Base-by-base conservation (phyloP, 192 early-diverging fungal species). In the Coemansia sp. region DNA sequence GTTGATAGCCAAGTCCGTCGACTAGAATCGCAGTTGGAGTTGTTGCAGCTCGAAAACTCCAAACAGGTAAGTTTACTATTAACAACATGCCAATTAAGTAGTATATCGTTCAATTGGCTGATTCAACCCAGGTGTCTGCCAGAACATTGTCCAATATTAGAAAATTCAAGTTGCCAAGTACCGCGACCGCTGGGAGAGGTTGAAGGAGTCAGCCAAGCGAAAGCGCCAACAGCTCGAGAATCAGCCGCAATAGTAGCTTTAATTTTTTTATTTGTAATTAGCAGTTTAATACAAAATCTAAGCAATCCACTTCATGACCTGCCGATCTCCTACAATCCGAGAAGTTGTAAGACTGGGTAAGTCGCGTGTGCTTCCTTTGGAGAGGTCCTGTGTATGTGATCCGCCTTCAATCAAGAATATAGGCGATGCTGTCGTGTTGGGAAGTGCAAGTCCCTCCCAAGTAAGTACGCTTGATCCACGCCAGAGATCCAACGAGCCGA, bases 121-220 rank as follows among this genome's bases (percentile, higher is more conserved):
- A 58, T 34, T 58, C 55, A 34, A 34, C 0, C 8, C 51, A 21
- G 5, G 8, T 55, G 12, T 25, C 23, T 32, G 5, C 17, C 29
- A 17, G 2, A 29, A 36, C 32, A 34, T 17, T 21, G 10, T 27
- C 3, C 25, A 39, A 23, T 70, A 5, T 2, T 73, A 80, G 75
- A 75, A 62, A 36, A 50, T 58, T 1, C 80, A 77, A 42, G 74
- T 83, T 21, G 50, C 72, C 38, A 83, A 83, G 64, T 83, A 83
- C 55, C 72, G 76, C 12, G 80, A 83, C 21, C 72, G 80, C 29
- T 83, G 80, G 80, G 80, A 83, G 29, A 83, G 69, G 48, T 67
- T 83, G 23, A 83, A 83, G 32, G 80, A 83, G 37, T 83, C 80
- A 5, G 80, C 80, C 32, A 83, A 83, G 62, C 68, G 80, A 17